phyloP scores from a whole-genome alignment of 352 stramenopile genomes.

The Pythium scleroteichum region DNA sequence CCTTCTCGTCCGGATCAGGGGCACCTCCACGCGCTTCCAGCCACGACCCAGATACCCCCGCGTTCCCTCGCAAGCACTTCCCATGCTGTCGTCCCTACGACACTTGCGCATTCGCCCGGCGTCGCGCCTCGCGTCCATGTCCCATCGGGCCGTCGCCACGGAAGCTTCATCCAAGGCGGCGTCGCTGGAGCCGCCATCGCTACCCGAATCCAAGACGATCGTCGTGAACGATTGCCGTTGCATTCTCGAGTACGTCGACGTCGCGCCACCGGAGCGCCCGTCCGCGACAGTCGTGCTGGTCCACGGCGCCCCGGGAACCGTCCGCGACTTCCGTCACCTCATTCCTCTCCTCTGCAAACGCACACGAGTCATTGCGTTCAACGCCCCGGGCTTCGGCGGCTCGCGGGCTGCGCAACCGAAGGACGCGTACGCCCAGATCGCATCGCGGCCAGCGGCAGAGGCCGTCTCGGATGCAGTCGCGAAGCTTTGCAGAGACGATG shows the following conservation, averaged over 20 bases:
- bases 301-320: constrained; percentile 25
- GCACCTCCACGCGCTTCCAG: too few species aligned
- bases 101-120: too few species aligned
- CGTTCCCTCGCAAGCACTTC: too few species aligned
- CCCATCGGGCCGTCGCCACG: neutral
- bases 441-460: neutral
- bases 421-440: constrained; percentile 6
- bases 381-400: constrained; percentile 10
- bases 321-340: constrained; percentile 19
- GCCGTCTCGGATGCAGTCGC: constrained; percentile 12
- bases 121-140: neutral
- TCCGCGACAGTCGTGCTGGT: constrained; percentile 23
- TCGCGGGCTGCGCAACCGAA: neutral
- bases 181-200: neutral
- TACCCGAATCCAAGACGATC: constrained; percentile 7
- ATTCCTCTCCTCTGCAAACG: constrained; percentile 4
- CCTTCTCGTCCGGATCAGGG: too few species aligned
- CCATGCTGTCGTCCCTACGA: too few species aligned
- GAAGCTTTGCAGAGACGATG: constrained; percentile 14
- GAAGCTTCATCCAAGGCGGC: neutral
- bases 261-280: neutral
- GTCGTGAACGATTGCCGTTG: constrained; percentile 7
- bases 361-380: constrained; percentile 17
- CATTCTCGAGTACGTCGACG: constrained; percentile 23
- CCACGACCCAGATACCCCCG: too few species aligned